Evolutionary conservation across 2,329 filamentous ascomycete species (phyloP), one percentile per base, ranked within the genome.

Genomic region (Ramularia endophylla): DNA sequence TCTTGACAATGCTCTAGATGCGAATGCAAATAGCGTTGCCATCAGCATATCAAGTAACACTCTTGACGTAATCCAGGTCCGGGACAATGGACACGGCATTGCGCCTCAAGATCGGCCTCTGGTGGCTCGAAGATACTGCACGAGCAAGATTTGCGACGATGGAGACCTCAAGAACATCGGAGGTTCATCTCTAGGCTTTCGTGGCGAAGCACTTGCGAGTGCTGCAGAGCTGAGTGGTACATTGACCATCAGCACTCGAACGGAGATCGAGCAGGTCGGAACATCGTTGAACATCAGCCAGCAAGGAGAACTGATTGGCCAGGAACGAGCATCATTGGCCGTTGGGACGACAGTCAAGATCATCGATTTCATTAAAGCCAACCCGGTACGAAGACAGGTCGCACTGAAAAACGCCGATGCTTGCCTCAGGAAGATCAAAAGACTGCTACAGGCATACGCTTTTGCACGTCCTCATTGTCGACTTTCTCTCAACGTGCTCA

Each of bases 81-180:
- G 77, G 32, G 83, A 87, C 59, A 85, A 88, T 63, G 85, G 85
- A n/a, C 68, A 73, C 42, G 85, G 85, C 9, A 85, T 90, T 45
- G 66, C 69, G 12, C 60, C 70, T 1, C 71, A 75, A 18, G 83
- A 88, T 57, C 77, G 80, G 27, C 63, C 73, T 12, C 59, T 71
- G 4, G 68, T 87, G 2, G 83, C 81, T n/a, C 73, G 73, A 39
- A 72, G 71, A n/a, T 77, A 81, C 20, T 76, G 83, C 54, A 89
- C 85, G 1, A 88, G 83, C 69, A 90, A 89, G 64, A 71, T 89
- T 31, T 67, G 65, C 36, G 67, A 66, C n/a, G 76, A 83, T 43
- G 70, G 77, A 0, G 81, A 88, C 36, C 65, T 88, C 27, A 68
- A 65, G 37, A 59, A 56, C 2, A 64, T 81, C 15, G 78, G 75